Percentiles rank a stretch among this genome's conserved stretches.
Conservation (phyloP, 768 basidiomycete genomes). For the Strobilomyces confusus region DNA sequence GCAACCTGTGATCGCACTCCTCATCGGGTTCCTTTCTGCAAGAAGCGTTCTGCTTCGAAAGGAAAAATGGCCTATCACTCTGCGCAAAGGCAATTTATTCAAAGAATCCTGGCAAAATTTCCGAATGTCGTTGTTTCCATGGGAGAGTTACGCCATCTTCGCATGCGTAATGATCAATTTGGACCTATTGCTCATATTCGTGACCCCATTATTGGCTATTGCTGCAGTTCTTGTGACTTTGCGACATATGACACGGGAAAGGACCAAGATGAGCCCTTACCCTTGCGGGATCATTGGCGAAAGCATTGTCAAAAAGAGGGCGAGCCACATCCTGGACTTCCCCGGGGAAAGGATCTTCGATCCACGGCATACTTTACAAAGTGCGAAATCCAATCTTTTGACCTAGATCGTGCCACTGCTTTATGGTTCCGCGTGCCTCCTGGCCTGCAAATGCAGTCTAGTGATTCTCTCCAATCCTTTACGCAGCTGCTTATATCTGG, state of each 20-base stretch:
- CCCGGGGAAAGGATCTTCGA: not conserved
- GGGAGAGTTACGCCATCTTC: not conserved
- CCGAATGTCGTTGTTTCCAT: not conserved
- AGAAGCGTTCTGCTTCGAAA: not conserved
- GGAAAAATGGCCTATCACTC: not conserved
- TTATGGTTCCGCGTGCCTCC: not conserved
- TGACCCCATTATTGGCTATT: not conserved
- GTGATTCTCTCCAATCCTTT: not conserved
- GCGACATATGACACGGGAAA: not conserved
- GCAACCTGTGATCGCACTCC: not conserved
- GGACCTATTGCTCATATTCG: not conserved
- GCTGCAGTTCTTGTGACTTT: not conserved
- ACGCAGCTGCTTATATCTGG: not conserved
- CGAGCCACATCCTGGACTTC: not conserved
- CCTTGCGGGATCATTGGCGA: not conserved
- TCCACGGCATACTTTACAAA: not conserved
- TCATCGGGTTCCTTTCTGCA: not conserved
- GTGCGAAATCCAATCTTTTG: not conserved
- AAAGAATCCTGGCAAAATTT: not conserved
- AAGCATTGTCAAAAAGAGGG: not conserved
- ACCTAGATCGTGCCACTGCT: not conserved
- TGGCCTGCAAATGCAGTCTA: too few species aligned
- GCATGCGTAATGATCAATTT: not conserved
- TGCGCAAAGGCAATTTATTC: not conserved
- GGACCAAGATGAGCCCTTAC: not conserved